A percentile compares a stretch with the other conserved stretches of the same genome.
Evolutionary conservation across 192 early-diverging fungal genomes (phyloP).

Genomic region (Linnemannia elongata): DNA sequence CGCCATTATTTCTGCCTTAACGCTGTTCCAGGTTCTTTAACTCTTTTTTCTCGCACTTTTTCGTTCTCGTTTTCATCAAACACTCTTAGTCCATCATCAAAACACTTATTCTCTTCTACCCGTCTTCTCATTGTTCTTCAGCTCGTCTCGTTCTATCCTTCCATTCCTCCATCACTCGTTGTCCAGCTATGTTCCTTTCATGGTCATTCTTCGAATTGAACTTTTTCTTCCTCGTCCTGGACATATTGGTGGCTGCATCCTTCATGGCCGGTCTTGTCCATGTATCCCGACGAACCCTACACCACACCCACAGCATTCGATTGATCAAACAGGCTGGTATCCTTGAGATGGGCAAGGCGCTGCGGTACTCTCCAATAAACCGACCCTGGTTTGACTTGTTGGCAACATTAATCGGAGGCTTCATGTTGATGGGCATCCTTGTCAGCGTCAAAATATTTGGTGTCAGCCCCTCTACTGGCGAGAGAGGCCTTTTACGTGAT

Average conservation of each 20-base stretch:
- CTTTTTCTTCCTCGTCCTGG: background rate
- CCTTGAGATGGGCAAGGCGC: too few relatives aligned
- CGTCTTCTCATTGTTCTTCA: background rate
- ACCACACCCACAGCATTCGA: slow-evolving; percentile 7
- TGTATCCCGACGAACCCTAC: background rate
- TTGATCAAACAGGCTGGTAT: slow-evolving; percentile 11
- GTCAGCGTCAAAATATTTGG: background rate
- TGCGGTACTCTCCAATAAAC: background rate
- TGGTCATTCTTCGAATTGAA: slow-evolving; percentile 3
- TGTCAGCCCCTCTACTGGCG: background rate
- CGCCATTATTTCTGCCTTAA: too few relatives aligned
- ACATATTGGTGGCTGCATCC: background rate
- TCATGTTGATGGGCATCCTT: background rate
- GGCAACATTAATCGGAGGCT: background rate
- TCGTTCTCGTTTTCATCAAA: too few relatives aligned
- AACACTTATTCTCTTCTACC: too few relatives aligned
- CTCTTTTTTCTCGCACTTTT: too few relatives aligned
- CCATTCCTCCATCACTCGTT: too few relatives aligned
- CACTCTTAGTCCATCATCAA: too few relatives aligned
- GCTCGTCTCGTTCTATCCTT: background rate
- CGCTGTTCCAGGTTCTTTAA: too few relatives aligned
- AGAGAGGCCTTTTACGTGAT: background rate
- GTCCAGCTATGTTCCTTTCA: slow-evolving; percentile 15
- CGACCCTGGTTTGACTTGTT: background rate
- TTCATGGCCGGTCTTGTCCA: background rate